phyloP scores from a whole-genome alignment of 73 alveolate species.

The Tetrahymena elliotti region DNA sequence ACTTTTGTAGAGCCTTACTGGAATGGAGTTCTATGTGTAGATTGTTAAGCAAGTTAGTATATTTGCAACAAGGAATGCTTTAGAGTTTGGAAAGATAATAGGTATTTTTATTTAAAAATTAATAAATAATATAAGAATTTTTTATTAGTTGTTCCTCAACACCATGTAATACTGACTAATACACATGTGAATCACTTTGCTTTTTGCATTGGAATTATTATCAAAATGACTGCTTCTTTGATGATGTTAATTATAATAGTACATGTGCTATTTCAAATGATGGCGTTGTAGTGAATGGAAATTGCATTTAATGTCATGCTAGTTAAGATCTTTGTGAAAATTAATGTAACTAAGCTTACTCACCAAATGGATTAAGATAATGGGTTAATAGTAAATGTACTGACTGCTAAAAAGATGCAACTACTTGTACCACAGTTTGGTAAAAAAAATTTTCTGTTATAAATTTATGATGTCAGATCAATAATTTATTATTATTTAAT shows the following conservation, averaged over 20 bases:
- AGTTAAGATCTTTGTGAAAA: not conserved
- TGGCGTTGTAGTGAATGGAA: not conserved
- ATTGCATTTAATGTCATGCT: not conserved
- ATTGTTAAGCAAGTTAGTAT: not conserved
- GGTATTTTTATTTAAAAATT: not conserved
- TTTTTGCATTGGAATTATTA: not conserved
- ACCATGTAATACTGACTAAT: not conserved
- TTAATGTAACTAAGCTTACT: not conserved
- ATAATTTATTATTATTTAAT: not conserved
- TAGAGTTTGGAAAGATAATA: not conserved
- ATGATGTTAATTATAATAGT: not conserved
- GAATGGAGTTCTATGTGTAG: not conserved
- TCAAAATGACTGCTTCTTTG: not conserved
- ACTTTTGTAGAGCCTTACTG: not conserved
- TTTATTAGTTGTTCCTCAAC: not conserved
- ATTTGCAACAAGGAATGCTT: not conserved
- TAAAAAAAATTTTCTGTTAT: too few species aligned
- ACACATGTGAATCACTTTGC: not conserved
- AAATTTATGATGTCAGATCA: too few species aligned
- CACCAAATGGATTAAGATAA: not conserved
- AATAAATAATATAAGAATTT: not conserved
- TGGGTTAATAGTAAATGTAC: not conserved
- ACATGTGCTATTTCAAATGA: not conserved
- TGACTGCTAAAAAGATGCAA: not conserved
- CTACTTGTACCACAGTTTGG: not conserved